A percentile compares a stretch with the other conserved stretches of the same genome.
These are phyloP conservation scores for Bipolaris cookei DNA, from an alignment of 2,329 filamentous ascomycete genomes.

Conservation along the genomic window DNA sequence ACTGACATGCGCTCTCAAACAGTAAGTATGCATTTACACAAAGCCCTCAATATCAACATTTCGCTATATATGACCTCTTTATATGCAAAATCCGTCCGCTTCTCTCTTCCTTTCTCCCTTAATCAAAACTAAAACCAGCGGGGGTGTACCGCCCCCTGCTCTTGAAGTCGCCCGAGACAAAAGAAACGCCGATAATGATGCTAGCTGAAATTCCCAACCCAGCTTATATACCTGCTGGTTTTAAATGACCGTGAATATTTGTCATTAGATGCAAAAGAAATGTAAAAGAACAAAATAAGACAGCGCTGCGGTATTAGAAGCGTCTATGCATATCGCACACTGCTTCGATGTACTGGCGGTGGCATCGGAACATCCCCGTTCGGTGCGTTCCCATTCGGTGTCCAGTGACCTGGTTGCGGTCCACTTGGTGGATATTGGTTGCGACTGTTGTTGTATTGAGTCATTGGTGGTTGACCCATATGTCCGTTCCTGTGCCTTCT, in stretches of 20 bases:
- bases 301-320: not conserved
- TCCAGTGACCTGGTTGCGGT: slow-evolving; percentile 6
- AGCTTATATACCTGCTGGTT: not conserved
- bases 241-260: slow-evolving; percentile 6
- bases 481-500: slow-evolving; percentile 1
- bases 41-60: not conserved
- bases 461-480: slow-evolving; percentile 6
- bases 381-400: slow-evolving; percentile 6
- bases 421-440: slow-evolving; percentile 1
- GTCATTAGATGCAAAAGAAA: not conserved
- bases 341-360: slow-evolving; percentile 22
- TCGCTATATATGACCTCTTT: not conserved
- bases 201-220: not conserved
- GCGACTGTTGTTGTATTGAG: slow-evolving; percentile 9
- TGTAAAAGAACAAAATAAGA: not conserved
- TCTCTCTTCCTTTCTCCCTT: not conserved
- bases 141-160: not conserved
- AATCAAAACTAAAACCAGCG: not conserved
- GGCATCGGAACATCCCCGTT: slow-evolving; percentile 17
- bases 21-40: too few species aligned
- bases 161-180: not conserved
- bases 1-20: too few species aligned
- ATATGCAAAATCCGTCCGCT: not conserved
- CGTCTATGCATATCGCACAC: slow-evolving; percentile 25
- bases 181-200: slow-evolving; percentile 13